A percentile compares a stretch with the other conserved stretches of the same genome.
Evolutionary conservation across 768 basidiomycete genomes (phyloP).

Genomic region (Lentinula raphanica): DNA sequence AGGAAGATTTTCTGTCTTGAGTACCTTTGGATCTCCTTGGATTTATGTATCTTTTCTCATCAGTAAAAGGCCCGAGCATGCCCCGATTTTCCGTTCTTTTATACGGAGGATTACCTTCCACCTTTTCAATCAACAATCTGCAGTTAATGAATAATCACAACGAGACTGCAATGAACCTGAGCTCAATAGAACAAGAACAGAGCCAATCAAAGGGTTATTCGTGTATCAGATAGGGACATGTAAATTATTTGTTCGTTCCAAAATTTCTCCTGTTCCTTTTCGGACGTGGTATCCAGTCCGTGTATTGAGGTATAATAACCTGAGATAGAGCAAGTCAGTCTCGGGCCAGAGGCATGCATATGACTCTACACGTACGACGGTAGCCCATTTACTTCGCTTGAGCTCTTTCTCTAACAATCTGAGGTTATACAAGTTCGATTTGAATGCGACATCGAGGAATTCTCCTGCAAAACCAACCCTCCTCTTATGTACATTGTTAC

Average conservation of each 20-base stretch:
- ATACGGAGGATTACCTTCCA: too few relatives aligned
- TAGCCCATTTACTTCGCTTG: conserved; percentile 6
- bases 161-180: too few relatives aligned
- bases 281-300: conserved; percentile 6
- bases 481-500: neutral
- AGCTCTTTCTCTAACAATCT: conserved; percentile 9
- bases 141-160: too few relatives aligned
- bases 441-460: conserved; percentile 12
- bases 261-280: neutral
- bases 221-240: neutral
- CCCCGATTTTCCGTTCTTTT: too few relatives aligned
- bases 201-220: too few relatives aligned
- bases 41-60: too few relatives aligned
- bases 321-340: neutral
- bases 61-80: too few relatives aligned
- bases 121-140: too few relatives aligned
- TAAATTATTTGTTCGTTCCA: neutral
- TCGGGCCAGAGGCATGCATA: neutral
- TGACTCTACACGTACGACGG: conserved; percentile 1
- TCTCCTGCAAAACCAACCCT: neutral
- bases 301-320: conserved; percentile 9
- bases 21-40: too few relatives aligned
- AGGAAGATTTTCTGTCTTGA: too few relatives aligned
- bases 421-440: conserved; percentile 12
- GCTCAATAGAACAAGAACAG: too few relatives aligned